Conservation (phyloP, 805 yeast species). For the Suhomyces xylopsoci region DNA sequence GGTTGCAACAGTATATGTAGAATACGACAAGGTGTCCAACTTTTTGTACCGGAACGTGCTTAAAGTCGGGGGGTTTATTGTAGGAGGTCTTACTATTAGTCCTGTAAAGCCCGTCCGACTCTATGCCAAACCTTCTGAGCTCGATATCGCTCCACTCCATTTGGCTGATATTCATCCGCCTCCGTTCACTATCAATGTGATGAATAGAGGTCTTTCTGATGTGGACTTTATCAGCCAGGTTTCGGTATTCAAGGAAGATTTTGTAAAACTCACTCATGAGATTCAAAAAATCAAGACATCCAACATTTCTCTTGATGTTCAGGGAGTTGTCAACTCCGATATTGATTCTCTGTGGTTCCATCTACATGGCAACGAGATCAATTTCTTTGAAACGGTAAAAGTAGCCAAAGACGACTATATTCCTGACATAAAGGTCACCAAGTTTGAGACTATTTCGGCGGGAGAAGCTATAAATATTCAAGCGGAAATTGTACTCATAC, state of each 20-base stretch:
- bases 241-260: conserved; percentile 15
- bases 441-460: conserved; percentile 11
- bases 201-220: conserved; percentile 17
- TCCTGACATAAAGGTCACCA: conserved; percentile 15
- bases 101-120: conserved; percentile 18
- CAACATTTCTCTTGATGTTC: conserved; percentile 20
- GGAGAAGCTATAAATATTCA: conserved; percentile 9
- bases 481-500: conserved; percentile 1
- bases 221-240: conserved; percentile 24
- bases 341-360: conserved; percentile 16
- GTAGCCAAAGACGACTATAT: conserved; percentile 9
- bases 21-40: conserved; percentile 26
- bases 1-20: conserved; percentile 20
- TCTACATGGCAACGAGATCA: conserved; percentile 13
- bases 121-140: conserved; percentile 14
- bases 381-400: conserved; percentile 10
- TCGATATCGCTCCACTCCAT: conserved; percentile 14
- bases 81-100: conserved; percentile 23
- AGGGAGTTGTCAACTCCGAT: conserved; percentile 16
- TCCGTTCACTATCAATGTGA: conserved; percentile 18
- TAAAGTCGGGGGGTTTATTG: conserved; percentile 17
- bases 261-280: conserved; percentile 11
- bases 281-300: conserved; percentile 12
- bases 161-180: conserved; percentile 25
- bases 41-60: conserved; percentile 18